Evolutionary conservation across 495 filamentous ascomycete species (phyloP).

Genomic region (Podospora appendiculata): DNA sequence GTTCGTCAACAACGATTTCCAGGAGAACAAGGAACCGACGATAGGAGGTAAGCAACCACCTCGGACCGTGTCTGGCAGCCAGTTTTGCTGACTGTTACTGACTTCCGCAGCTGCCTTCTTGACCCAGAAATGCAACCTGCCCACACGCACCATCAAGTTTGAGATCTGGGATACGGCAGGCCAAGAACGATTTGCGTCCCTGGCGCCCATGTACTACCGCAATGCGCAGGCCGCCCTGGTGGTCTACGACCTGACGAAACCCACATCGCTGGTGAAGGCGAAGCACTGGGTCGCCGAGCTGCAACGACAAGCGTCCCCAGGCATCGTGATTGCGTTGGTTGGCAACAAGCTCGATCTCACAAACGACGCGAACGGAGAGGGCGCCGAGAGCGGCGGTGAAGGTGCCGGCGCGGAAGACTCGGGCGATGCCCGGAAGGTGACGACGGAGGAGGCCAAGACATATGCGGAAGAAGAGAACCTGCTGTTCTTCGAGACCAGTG

Average conservation of each 20-base stretch:
- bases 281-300: constrained; percentile 99
- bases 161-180: constrained; percentile 99
- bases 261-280: constrained; percentile 88
- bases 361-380: constrained; percentile 42
- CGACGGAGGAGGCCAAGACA: constrained; percentile 76
- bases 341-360: constrained; percentile 95
- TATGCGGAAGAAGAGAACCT: constrained; percentile 94
- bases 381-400: constrained; percentile 31
- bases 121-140: constrained; percentile 96
- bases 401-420: constrained; percentile 50
- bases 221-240: constrained; percentile 98
- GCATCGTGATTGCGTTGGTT: constrained; percentile 95
- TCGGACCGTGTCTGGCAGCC: background rate
- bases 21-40: constrained; percentile 99
- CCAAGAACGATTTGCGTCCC: constrained; percentile 93
- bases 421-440: constrained; percentile 79
- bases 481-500: constrained; percentile 95
- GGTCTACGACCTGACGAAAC: constrained; percentile 97
- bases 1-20: constrained; percentile 99
- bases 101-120: constrained; percentile 75
- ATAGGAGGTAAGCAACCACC: constrained; percentile 71
- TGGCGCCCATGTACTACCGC: constrained; percentile 99
- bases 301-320: constrained; percentile 93
- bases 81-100: constrained; percentile 3
- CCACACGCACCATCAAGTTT: constrained; percentile 95